phyloP scores from a whole-genome alignment of 2,329 filamentous ascomycete species.

The Kalaharituber pfeilii region DNA sequence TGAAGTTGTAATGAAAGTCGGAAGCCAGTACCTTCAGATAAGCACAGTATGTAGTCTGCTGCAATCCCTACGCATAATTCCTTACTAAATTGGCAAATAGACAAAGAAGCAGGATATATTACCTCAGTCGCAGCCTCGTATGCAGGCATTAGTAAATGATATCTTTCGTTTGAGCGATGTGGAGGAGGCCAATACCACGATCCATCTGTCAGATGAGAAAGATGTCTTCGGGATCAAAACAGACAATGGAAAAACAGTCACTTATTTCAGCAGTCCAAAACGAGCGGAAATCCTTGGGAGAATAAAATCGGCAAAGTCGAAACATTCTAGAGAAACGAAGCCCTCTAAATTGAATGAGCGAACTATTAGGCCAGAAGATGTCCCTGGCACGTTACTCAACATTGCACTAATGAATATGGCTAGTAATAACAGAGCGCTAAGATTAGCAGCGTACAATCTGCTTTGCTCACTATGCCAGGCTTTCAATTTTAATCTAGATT shows the following conservation, averaged over 20 bases:
- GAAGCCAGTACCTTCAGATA: conserved; percentile 51
- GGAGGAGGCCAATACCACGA: conserved; percentile 44
- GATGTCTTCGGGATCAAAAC: conserved; percentile 49
- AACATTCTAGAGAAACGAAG: conserved; percentile 45
- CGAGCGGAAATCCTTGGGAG: conserved; percentile 46
- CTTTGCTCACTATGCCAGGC: conserved; percentile 48
- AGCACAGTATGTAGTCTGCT: conserved; percentile 36
- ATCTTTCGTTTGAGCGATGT: conserved; percentile 51
- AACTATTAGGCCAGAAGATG: conserved; percentile 50
- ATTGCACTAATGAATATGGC: conserved; percentile 49
- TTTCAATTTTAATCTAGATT: conserved; percentile 47
- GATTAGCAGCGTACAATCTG: conserved; percentile 49
- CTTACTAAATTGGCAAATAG: background rate
- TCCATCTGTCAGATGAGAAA: conserved; percentile 48
- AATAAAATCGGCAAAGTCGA: conserved; percentile 45
- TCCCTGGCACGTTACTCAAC: conserved; percentile 51
- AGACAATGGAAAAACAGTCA: conserved; percentile 51
- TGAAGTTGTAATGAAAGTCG: conserved; percentile 50
- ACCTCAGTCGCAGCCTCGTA: conserved; percentile 37
- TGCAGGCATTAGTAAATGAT: conserved; percentile 50
- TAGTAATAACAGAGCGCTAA: conserved; percentile 41
- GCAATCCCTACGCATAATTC: background rate
- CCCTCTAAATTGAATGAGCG: conserved; percentile 45
- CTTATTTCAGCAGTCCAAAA: conserved; percentile 52
- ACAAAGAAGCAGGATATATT: conserved; percentile 47